phyloP scores from a whole-genome alignment of 441 rosid genomes.

The Brassica balearica region DNA sequence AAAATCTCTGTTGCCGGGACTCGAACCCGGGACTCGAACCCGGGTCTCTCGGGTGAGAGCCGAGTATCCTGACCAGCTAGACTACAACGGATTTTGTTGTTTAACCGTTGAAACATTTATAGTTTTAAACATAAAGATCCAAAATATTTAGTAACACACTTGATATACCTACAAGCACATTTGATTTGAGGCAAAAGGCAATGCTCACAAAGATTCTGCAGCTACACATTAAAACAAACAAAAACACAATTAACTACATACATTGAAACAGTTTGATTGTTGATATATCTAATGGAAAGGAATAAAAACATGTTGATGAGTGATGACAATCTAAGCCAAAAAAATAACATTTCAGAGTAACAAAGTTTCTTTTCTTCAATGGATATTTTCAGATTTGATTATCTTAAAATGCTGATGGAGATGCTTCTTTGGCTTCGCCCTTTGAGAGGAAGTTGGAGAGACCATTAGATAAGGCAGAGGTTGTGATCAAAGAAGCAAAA shows the following conservation, averaged over 20 bases:
- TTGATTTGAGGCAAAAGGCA: background rate
- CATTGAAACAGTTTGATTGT: background rate
- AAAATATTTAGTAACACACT: background rate
- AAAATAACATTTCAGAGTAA: too few species aligned
- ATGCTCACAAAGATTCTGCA: background rate
- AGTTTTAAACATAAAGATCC: too few species aligned
- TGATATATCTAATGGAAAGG: background rate
- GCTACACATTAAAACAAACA: background rate
- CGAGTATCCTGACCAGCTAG: conserved; percentile 97
- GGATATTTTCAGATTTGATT: conserved; percentile 8
- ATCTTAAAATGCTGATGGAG: background rate
- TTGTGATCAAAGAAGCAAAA: conserved; percentile 23
- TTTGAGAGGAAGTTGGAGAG: conserved; percentile 22
- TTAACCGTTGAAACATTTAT: background rate
- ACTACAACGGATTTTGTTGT: conserved; percentile 66
- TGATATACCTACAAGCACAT: background rate
- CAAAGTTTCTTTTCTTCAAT: background rate
- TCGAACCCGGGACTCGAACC: conserved; percentile 93
- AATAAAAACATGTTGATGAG: background rate
- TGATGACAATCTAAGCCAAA: background rate
- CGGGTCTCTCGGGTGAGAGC: conserved; percentile 98
- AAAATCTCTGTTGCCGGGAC: conserved; percentile 73
- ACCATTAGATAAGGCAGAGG: conserved; percentile 37
- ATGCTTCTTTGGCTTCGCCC: conserved; percentile 1
- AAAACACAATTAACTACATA: background rate